Conservation (phyloP, 169 alveolate genomes). For the Fabrea salina region DNA sequence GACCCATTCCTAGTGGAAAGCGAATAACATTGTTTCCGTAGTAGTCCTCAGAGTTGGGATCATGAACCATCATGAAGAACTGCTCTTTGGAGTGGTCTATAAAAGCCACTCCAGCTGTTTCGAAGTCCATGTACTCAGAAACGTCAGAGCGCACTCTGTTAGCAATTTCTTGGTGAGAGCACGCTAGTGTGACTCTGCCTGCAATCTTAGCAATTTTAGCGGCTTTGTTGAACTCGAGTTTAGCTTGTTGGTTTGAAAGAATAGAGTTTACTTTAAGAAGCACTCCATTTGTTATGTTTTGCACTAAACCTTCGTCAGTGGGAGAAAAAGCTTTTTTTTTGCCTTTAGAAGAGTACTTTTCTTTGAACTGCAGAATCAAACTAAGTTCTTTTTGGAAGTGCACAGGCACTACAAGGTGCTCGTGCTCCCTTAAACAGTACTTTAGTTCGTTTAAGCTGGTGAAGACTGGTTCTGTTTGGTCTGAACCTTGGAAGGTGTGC, state of each 20-base stretch:
- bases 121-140: conserved; percentile 7
- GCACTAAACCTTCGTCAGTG: conserved; percentile 17
- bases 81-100: not conserved
- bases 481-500: conserved; percentile 8
- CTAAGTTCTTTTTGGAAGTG: not conserved
- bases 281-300: conserved; percentile 3
- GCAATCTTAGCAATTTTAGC: not conserved
- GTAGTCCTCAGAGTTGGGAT: conserved; percentile 26
- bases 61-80: conserved; percentile 21
- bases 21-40: not conserved
- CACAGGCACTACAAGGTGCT: not conserved
- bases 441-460: not conserved
- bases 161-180: conserved; percentile 17
- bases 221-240: not conserved
- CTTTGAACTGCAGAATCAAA: conserved; percentile 17
- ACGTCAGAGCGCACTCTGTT: not conserved
- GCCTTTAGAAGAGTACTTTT: not conserved
- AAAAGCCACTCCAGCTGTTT: conserved; percentile 29
- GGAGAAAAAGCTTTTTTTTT: not conserved
- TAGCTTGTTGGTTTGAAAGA: not conserved
- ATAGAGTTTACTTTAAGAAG: not conserved
- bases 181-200: not conserved
- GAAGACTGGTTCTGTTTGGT: conserved; percentile 18
- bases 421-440: not conserved
- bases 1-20: conserved; percentile 11